Base-by-base conservation (phyloP, 495 filamentous ascomycete species). In the Glarea lozoyensis region DNA sequence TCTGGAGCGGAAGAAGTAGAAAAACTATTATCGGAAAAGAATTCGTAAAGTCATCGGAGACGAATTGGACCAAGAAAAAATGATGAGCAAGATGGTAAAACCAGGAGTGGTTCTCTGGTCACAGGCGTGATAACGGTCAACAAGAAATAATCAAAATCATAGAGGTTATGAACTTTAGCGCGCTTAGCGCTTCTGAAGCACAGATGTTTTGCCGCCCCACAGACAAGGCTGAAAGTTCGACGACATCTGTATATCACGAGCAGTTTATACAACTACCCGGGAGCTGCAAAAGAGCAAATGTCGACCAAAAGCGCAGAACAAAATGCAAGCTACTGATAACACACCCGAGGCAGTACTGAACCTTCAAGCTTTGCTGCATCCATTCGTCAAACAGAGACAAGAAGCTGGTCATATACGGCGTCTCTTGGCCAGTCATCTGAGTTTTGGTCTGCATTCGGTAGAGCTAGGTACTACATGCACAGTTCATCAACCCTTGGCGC, bases 331-430 rank as follows among this genome's bases (percentile, higher is more conserved):
- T 9, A 12, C 22, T 20, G 24, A 30, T 3, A 10, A 15, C 3
- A 23, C 53, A 2, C 50, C 54, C 11, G 47, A 45, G 4, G 10
- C 43, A 22, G 6, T 57, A 0, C 21, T 16, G 21, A 37, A 52
- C 15, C 13, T 39, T 16, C 39, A 46, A 7, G 33, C 21, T 7
- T 46, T 42, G 46, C 43, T 57, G 19, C n/a, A 42, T 13, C 45
- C 51, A n/a, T 72, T 64, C 40, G 51, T 69, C 31, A 63, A 59
- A 30, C 54, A 53, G 18, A 59, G 69, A 10, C 63, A 72, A 33
- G 66, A 73, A 37, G 61, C 51, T 5, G 50, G 57, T 3, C 57
- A 59, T 15, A 65, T 72, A 15, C 45, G 69, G 37, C 62, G 62
- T 25, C 52, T 69, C 10, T 39, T 70, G 15, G 59, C 65, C 12